Percentiles rank a stretch among this genome's conserved stretches.
Evolutionary conservation across 202 grass and related monocot species (phyloP).

Genomic region (Sporobolus alterniflorus): DNA sequence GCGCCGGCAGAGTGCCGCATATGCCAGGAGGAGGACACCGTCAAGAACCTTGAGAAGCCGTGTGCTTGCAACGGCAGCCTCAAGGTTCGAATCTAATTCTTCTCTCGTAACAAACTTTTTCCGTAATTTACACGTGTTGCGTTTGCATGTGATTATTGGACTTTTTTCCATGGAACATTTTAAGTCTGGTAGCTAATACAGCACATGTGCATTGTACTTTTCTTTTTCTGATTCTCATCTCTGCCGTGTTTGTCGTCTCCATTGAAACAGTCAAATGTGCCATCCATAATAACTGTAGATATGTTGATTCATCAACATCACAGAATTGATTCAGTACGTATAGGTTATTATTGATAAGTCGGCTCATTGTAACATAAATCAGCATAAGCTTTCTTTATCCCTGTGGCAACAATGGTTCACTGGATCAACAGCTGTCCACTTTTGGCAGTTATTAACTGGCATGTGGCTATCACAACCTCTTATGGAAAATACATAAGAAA

Average conservation of each 20-base stretch:
- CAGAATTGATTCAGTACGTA: no score
- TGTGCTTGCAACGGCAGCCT: slow-evolving; percentile 87
- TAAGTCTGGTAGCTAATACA: neutral
- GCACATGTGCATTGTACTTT: neutral
- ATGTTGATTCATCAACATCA: no score
- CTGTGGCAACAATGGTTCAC: no score
- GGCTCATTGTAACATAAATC: no score
- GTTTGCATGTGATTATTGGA: neutral
- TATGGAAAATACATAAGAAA: no score
- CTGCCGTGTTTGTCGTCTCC: neutral
- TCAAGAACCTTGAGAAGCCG: slow-evolving; percentile 86
- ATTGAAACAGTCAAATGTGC: neutral
- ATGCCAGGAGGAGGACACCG: slow-evolving; percentile 87
- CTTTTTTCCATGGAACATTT: neutral
- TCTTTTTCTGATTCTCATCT: neutral
- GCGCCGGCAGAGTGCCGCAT: slow-evolving; percentile 79
- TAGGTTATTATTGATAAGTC: no score
- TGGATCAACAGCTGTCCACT: no score
- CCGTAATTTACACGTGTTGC: neutral
- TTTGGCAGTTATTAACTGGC: no score
- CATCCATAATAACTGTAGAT: neutral
- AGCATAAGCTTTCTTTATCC: no score
- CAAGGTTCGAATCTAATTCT: slow-evolving; percentile 48
- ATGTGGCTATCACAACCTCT: no score
- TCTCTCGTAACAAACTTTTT: neutral